Evolutionary conservation across 805 yeast genomes (phyloP).

Genomic region (Hanseniaspora mollemarum): DNA sequence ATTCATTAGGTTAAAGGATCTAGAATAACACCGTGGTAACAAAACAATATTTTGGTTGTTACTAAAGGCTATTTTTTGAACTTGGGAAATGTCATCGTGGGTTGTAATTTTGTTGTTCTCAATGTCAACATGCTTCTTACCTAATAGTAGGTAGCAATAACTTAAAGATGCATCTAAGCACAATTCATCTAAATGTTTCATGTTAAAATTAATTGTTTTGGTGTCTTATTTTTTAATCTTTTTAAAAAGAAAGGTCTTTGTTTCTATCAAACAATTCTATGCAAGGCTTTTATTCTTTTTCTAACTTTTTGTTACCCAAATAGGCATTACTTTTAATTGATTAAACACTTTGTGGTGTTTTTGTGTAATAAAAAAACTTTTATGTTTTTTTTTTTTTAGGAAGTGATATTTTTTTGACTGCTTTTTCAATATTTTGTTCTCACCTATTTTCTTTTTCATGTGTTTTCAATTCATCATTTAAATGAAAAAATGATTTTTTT

Average conservation of each 20-base stretch:
- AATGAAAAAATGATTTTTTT: neutral
- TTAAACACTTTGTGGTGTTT: neutral
- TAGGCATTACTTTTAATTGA: neutral
- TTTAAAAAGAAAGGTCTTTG: too few species aligned
- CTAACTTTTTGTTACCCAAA: too few species aligned
- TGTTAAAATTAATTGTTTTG: neutral
- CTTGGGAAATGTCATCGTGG: neutral
- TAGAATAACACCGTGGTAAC: constrained; percentile 1
- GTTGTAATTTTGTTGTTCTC: neutral
- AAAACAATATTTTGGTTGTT: neutral
- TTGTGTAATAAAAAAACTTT: neutral
- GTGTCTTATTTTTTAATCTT: neutral
- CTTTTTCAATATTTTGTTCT: neutral
- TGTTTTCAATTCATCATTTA: too few species aligned
- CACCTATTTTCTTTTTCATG: too few species aligned
- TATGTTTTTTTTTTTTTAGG: neutral
- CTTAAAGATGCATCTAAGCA: constrained; percentile 7
- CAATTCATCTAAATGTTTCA: neutral
- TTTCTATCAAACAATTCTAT: too few species aligned
- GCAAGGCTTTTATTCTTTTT: too few species aligned
- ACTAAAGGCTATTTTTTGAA: neutral
- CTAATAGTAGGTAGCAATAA: constrained; percentile 1
- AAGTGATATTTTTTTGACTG: neutral
- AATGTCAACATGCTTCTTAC: neutral
- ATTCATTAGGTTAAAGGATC: constrained; percentile 6